phyloP scores from a whole-genome alignment of 208 protist genomes.

The Chromosphaera perkinsii region DNA sequence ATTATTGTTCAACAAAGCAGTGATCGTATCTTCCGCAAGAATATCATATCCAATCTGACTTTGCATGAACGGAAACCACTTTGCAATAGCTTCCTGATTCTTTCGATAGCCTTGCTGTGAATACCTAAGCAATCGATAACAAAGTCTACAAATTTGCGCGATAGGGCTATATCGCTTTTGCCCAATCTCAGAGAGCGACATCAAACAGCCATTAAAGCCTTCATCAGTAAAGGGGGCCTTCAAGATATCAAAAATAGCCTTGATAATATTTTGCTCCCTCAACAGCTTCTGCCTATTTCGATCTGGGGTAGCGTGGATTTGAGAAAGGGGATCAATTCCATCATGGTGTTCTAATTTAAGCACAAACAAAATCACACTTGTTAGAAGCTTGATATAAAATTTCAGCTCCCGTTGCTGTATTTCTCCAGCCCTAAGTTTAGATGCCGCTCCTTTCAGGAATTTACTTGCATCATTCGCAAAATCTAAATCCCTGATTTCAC shows the following conservation, averaged over 20 bases:
- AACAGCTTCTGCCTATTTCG: slow-evolving; percentile 29
- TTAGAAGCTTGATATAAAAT: slow-evolving; percentile 7
- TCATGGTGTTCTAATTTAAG: slow-evolving; percentile 9
- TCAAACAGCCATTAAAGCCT: neutral
- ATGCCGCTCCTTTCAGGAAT: neutral
- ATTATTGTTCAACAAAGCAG: slow-evolving; percentile 39
- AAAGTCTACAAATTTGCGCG: slow-evolving; percentile 23
- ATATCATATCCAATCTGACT: slow-evolving; percentile 30
- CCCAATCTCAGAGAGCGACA: neutral
- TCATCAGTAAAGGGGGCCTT: slow-evolving; percentile 27
- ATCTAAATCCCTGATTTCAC: slow-evolving; percentile 34
- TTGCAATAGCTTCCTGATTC: slow-evolving; percentile 31
- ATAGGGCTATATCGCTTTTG: neutral
- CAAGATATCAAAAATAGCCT: slow-evolving; percentile 26
- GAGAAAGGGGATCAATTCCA: neutral
- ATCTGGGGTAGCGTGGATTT: neutral
- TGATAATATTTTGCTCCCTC: slow-evolving; percentile 35
- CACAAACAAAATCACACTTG: slow-evolving; percentile 34
- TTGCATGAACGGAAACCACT: slow-evolving; percentile 36
- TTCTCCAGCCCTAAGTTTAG: neutral
- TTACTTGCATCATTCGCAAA: slow-evolving; percentile 29
- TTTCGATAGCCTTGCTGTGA: slow-evolving; percentile 21
- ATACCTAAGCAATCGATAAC: slow-evolving; percentile 25
- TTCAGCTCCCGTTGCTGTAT: slow-evolving; percentile 1
- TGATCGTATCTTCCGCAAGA: slow-evolving; percentile 36